Conservation (phyloP, 2,329 filamentous ascomycete species). For the Chaetomiaceae sp. region DNA sequence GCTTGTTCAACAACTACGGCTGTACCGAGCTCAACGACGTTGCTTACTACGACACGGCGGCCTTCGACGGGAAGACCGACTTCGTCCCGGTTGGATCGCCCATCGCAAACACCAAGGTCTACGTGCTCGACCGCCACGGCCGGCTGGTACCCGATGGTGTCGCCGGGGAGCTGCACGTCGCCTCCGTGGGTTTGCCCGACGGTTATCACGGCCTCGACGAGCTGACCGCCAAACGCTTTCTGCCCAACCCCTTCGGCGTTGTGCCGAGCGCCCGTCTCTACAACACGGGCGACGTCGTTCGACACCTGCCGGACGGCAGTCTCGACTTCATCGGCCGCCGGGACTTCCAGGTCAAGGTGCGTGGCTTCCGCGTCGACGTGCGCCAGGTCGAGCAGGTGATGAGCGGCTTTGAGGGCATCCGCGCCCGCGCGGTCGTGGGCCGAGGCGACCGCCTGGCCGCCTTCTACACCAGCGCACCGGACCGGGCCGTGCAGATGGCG, state of each 20-base stretch:
- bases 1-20: conserved; percentile 11
- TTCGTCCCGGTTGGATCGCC: not conserved
- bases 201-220: conserved; percentile 3
- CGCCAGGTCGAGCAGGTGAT: conserved; percentile 10
- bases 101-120: conserved; percentile 6
- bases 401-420: not conserved
- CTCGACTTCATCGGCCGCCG: conserved; percentile 11
- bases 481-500: not conserved
- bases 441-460: not conserved
- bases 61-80: not conserved
- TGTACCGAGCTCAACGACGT: conserved; percentile 10
- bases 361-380: conserved; percentile 8
- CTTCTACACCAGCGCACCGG: not conserved
- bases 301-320: not conserved
- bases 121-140: not conserved
- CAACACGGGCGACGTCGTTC: conserved; percentile 8
- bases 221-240: not conserved
- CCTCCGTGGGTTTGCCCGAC: not conserved
- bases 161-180: conserved; percentile 3
- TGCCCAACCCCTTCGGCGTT: not conserved
- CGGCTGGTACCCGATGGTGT: conserved; percentile 5
- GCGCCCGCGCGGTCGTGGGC: not conserved
- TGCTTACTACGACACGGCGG: conserved; percentile 5
- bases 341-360: conserved; percentile 9
- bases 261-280: not conserved